Evolutionary conservation across 1,284 basidiomycete species (phyloP).

Genomic region (Trichosporon asahii): DNA sequence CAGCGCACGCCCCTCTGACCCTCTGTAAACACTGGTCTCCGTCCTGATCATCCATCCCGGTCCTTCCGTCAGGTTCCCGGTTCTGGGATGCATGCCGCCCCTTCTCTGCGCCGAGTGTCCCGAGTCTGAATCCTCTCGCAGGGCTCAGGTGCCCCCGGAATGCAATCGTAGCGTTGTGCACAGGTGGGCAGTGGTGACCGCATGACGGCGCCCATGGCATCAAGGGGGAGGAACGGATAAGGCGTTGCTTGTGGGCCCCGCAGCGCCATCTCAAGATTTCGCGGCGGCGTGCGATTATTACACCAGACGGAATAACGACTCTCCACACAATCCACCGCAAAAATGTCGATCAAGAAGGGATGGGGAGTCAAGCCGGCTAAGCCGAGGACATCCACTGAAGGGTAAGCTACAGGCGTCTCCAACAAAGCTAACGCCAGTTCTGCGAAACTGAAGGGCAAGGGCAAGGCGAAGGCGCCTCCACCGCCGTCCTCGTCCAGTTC

Average conservation of each 20-base stretch:
- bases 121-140: neutral
- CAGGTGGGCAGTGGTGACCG: neutral
- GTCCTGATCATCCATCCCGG: neutral
- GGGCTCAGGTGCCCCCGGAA: neutral
- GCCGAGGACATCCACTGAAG: neutral
- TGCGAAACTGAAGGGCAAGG: neutral
- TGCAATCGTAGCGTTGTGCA: neutral
- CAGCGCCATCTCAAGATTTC: neutral
- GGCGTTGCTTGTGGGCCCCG: neutral
- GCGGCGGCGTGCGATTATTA: no score
- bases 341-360: neutral
- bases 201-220: neutral
- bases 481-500: neutral
- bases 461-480: slow-evolving; percentile 4
- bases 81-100: neutral
- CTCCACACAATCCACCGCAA: neutral
- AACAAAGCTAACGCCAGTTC: neutral
- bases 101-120: neutral
- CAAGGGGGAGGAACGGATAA: neutral
- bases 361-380: neutral
- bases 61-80: neutral
- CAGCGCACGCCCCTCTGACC: neutral
- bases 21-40: no score
- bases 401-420: neutral
- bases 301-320: no score